Conservation (phyloP, 257 asterid species). For the Perilla frutescens region DNA sequence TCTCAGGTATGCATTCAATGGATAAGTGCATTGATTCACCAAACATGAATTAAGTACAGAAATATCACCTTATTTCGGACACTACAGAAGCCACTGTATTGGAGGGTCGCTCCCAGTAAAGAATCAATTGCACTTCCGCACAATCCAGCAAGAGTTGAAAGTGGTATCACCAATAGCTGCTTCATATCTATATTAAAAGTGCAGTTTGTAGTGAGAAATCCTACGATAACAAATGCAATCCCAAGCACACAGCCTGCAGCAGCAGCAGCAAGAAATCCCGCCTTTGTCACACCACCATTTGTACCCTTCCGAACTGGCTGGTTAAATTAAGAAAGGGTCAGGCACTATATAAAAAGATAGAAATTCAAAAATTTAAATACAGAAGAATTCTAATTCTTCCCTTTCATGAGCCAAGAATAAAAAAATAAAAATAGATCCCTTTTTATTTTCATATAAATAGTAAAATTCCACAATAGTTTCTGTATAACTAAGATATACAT, state of each 20-base stretch:
- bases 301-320: conserved; percentile 95
- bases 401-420: neutral
- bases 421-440: neutral
- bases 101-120: conserved; percentile 91
- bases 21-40: neutral
- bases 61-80: conserved; percentile 84
- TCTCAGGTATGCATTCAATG: neutral
- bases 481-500: neutral
- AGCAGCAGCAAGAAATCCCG: conserved; percentile 88
- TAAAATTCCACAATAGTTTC: neutral
- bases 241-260: conserved; percentile 85
- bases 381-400: neutral
- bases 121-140: conserved; percentile 90
- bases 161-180: conserved; percentile 76
- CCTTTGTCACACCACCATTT: conserved; percentile 90
- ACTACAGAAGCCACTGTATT: conserved; percentile 87
- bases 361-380: neutral
- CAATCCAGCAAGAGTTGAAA: conserved; percentile 83
- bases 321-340: conserved; percentile 25
- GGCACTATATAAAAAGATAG: neutral
- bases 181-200: conserved; percentile 52
- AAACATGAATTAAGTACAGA: neutral
- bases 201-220: conserved; percentile 76
- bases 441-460: neutral
- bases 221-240: conserved; percentile 64